Evolutionary conservation across 2,329 filamentous ascomycete species (phyloP), one percentile per base, ranked within the genome.

Genomic region (Sclerotinia spermophila): DNA sequence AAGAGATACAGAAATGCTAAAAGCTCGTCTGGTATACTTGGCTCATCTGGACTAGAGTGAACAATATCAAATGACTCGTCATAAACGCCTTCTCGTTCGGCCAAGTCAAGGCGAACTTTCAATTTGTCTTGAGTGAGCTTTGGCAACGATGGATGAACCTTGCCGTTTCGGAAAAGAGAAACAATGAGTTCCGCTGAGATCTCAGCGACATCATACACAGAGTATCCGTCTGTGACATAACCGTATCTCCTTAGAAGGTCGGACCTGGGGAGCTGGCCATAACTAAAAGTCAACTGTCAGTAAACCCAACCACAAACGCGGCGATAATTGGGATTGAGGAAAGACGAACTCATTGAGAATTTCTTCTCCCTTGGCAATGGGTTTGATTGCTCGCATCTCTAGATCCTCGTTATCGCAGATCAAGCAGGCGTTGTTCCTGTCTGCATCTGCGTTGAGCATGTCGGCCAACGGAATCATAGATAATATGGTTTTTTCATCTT

Each of bases 381-480:
- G 79, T 71, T 85, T 86, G 68, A 89, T 83, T 6, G 87, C 83
- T 74, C 86, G 86, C 88, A 92, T 91, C 68, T 86, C 84, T n/a
- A 92, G 80, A 17, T 78, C 75, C 68, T 79, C 76, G 21, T 76
- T 77, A 45, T 80, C 76, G 65, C 76, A 79, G 65, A 74, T 76
- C 33, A 80, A 72, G 76, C 82, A 78, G 73, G 86, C 87, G 75
- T 92, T 92, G 76, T 90, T 90, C 62, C 83, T 82, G 73, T 90
- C 85, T 8, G 86, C 89, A 78, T 92, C 88, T 6, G 89, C 89
- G 75, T 92, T 92, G 30, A 92, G 83, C 81, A 92, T 85, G 78
- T 92, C 90, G n/a, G 89, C 90, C 71, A 92, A 79, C 3, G 90
- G 90, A 1, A 92, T 86, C 88, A 92, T 90, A 59, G 87, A 89